These are phyloP conservation scores for Porcisia hertigi DNA, from an alignment of 208 protist species.

Conservation along the genomic window DNA sequence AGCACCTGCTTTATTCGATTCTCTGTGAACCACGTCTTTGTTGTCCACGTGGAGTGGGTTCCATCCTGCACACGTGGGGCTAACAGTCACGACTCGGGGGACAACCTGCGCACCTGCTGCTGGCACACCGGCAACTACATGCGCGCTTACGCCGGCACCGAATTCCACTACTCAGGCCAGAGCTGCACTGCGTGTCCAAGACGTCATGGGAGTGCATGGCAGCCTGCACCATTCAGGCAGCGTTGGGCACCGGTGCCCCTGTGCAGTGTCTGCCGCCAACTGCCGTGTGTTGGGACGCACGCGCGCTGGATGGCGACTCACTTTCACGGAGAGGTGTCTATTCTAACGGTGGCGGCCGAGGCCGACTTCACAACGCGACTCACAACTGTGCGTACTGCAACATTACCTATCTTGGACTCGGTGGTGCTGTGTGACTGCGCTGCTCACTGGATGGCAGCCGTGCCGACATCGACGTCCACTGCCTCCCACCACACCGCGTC, in stretches of 20 bases:
- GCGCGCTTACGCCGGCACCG: constrained; percentile 25
- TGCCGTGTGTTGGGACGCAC: constrained; percentile 13
- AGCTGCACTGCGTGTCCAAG: constrained; percentile 15
- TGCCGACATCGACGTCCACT: constrained; percentile 14
- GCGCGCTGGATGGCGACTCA: constrained; percentile 30
- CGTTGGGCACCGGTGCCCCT: constrained; percentile 12
- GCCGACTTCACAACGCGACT: constrained; percentile 14
- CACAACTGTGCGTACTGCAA: constrained; percentile 22
- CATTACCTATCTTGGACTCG: constrained; percentile 22
- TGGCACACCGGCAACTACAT: constrained; percentile 33
- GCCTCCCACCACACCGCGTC: constrained; percentile 10
- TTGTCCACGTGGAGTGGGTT: constrained; percentile 25
- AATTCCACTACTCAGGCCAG: constrained; percentile 31
- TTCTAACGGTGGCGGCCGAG: constrained; percentile 20
- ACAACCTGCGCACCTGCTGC: constrained; percentile 23
- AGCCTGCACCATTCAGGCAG: not conserved
- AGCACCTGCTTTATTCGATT: constrained; percentile 28
- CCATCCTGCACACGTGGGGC: constrained; percentile 1
- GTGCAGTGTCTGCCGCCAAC: constrained; percentile 21
- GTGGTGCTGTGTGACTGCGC: constrained; percentile 16
- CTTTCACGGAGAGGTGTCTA: constrained; percentile 30
- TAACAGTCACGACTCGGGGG: not conserved
- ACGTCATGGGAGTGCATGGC: constrained; percentile 19
- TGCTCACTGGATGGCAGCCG: constrained; percentile 34
- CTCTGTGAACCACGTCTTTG: constrained; percentile 23